Evolutionary conservation across 768 basidiomycete genomes (phyloP).

Genomic region (Russula sp.): DNA sequence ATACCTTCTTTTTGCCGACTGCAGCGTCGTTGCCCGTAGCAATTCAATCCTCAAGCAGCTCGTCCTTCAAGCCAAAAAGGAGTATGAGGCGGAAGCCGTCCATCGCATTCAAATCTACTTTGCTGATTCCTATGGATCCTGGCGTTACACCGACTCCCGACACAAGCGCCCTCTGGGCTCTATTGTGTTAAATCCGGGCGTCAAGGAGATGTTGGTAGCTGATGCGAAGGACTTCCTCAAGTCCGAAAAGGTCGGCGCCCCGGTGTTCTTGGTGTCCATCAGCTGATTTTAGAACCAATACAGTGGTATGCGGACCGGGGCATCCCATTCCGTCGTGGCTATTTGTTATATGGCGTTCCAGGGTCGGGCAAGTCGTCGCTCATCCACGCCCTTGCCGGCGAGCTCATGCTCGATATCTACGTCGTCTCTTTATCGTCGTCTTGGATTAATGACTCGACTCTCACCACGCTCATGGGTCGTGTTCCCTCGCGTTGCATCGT

Average conservation of each 20-base stretch:
- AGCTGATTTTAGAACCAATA: neutral
- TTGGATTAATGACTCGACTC: slow-evolving; percentile 84
- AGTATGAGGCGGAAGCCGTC: slow-evolving; percentile 82
- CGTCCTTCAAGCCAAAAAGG: slow-evolving; percentile 82
- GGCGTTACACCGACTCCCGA: slow-evolving; percentile 83
- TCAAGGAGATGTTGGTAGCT: slow-evolving; percentile 81
- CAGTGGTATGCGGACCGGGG: slow-evolving; percentile 93
- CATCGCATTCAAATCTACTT: slow-evolving; percentile 88
- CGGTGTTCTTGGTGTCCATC: slow-evolving; percentile 8
- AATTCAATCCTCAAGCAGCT: slow-evolving; percentile 85
- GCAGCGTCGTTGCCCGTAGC: slow-evolving; percentile 74
- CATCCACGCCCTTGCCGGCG: slow-evolving; percentile 84
- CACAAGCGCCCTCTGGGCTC: slow-evolving; percentile 86
- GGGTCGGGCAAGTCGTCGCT: slow-evolving; percentile 84
- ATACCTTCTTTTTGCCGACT: neutral
- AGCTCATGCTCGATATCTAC: slow-evolving; percentile 87
- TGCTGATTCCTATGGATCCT: slow-evolving; percentile 80
- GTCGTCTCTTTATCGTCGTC: slow-evolving; percentile 81
- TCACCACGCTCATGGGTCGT: slow-evolving; percentile 80
- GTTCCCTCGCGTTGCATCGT: slow-evolving; percentile 83
- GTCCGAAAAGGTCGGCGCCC: slow-evolving; percentile 60
- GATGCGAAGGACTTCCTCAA: slow-evolving; percentile 81
- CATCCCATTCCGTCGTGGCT: slow-evolving; percentile 86
- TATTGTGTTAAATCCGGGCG: slow-evolving; percentile 82
- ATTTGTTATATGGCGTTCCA: slow-evolving; percentile 77